Conservation (phyloP, 2,329 filamentous ascomycete species). For the Metarhizium robertsii region DNA sequence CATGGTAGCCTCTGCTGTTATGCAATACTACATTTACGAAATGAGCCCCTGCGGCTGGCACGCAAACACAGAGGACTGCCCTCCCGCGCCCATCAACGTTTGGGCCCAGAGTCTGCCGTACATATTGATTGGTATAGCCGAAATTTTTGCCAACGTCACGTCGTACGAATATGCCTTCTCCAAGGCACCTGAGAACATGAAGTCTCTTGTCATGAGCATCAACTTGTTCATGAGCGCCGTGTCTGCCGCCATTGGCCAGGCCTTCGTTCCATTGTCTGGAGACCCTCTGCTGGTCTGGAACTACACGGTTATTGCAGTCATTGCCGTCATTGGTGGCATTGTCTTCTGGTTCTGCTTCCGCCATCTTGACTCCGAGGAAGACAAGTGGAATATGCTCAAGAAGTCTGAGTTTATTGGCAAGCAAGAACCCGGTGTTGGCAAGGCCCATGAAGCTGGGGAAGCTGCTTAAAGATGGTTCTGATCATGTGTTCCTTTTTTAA, state of each 20-base stretch:
- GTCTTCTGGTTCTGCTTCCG: slow-evolving; percentile 62
- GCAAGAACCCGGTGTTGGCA: slow-evolving; percentile 24
- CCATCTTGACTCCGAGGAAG: slow-evolving; percentile 57
- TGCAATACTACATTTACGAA: slow-evolving; percentile 56
- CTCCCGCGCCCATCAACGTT: slow-evolving; percentile 54
- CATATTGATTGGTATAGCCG: slow-evolving; percentile 40
- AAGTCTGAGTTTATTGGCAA: slow-evolving; percentile 32
- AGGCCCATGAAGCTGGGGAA: slow-evolving; percentile 10
- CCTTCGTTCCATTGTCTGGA: slow-evolving; percentile 49
- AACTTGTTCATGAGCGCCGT: slow-evolving; percentile 64
- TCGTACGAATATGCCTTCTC: slow-evolving; percentile 69
- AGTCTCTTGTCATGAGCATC: slow-evolving; percentile 61
- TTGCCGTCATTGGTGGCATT: slow-evolving; percentile 52
- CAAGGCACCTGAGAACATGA: slow-evolving; percentile 73
- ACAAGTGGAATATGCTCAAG: slow-evolving; percentile 55
- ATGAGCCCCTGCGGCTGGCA: slow-evolving; percentile 49
- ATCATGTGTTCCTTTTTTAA: neutral
- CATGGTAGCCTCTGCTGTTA: slow-evolving; percentile 48
- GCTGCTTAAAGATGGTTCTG: neutral
- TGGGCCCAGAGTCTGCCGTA: slow-evolving; percentile 46
- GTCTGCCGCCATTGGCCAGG: slow-evolving; percentile 61
- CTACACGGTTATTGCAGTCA: slow-evolving; percentile 53
- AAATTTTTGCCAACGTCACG: slow-evolving; percentile 46
- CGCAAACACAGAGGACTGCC: slow-evolving; percentile 36
- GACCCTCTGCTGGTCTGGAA: slow-evolving; percentile 66